Base-by-base conservation (phyloP, 139 green algal genomes). In the Closterium sp. region DNA sequence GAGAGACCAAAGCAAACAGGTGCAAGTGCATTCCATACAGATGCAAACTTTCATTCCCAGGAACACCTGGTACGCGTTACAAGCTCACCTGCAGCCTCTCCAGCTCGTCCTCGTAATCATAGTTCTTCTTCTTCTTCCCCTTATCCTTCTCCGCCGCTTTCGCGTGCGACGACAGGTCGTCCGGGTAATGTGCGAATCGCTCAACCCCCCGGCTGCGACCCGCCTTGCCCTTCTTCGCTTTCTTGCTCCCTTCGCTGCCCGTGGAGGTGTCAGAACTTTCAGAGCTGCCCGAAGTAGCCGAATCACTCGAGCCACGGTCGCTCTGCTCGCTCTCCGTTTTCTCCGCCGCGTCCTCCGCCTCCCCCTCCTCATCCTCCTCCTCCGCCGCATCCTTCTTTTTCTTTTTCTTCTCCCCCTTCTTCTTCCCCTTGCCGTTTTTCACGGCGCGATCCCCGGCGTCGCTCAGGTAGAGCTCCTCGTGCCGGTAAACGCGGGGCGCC, bases 251-350 rank as follows among this genome's bases (percentile, higher is more conserved):
- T 36, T 91, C 88, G 31, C 33, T 38, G 32, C 33, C 33, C n/a
- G 30, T 38, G 4, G 89, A n/a, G 32, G 9, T 91, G 32, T n/a
- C 69, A 35, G 25, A 30, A n/a, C n/a, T n/a, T n/a, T n/a, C n/a
- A 2, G 16, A 12, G 32, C 69, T 87, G 31, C 23, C 33, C 34
- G 25, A 87, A 28, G n/a, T n/a, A n/a, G n/a, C n/a, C n/a, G n/a
- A n/a, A n/a, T n/a, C n/a, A n/a, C n/a, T n/a, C n/a, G n/a, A n/a
- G n/a, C n/a, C n/a, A n/a, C n/a, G n/a, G n/a, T 91, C 87, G 36
- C 30, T 91, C 87, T 86, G 88, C 34, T 89, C 69, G n/a, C 33
- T 91, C 88, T 89, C 33, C 88, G 6, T 88, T 6, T 87, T 33
- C 35, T 87, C 87, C 31, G 35, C 33, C 88, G 64, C 25, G 4